phyloP scores from a whole-genome alignment of 139 green algal genomes.

The Cymbomonas tetramitiformis region DNA sequence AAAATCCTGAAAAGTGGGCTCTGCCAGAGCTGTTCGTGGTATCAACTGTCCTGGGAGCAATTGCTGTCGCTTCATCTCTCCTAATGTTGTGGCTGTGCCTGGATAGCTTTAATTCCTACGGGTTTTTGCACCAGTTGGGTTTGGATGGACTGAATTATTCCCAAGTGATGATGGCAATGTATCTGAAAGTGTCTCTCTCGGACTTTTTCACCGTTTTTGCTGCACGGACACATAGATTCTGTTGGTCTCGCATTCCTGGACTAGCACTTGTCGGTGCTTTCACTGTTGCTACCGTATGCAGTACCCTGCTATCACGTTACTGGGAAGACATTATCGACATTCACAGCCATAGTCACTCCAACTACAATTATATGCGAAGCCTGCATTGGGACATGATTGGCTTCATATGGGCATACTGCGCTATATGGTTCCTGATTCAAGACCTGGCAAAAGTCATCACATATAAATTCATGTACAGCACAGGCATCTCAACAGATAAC shows the following conservation, averaged over 20 bases:
- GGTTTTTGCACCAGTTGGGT: conserved; percentile 34
- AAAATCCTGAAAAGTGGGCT: conserved; percentile 60
- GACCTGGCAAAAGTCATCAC: conserved; percentile 42
- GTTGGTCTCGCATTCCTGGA: conserved; percentile 40
- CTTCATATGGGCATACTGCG: conserved; percentile 77
- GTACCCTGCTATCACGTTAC: no score
- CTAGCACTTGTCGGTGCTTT: conserved; percentile 27
- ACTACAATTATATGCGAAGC: no score
- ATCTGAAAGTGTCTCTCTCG: conserved; percentile 65
- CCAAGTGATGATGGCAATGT: conserved; percentile 57
- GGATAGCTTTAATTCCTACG: conserved; percentile 34
- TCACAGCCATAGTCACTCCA: no score
- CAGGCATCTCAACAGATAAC: no score
- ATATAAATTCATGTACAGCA: conserved; percentile 16
- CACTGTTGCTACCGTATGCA: conserved; percentile 37
- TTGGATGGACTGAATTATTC: conserved; percentile 41
- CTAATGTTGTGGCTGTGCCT: conserved; percentile 52
- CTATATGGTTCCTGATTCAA: conserved; percentile 63
- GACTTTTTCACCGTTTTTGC: conserved; percentile 76
- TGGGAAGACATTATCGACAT: no score
- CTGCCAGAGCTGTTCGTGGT: conserved; percentile 34
- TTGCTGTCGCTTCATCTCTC: conserved; percentile 58
- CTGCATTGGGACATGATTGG: no score
- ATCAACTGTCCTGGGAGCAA: conserved; percentile 43
- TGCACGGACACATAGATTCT: conserved; percentile 53